Base-by-base conservation (phyloP, 106 monocot species). In the Phalaenopsis aphrodite region DNA sequence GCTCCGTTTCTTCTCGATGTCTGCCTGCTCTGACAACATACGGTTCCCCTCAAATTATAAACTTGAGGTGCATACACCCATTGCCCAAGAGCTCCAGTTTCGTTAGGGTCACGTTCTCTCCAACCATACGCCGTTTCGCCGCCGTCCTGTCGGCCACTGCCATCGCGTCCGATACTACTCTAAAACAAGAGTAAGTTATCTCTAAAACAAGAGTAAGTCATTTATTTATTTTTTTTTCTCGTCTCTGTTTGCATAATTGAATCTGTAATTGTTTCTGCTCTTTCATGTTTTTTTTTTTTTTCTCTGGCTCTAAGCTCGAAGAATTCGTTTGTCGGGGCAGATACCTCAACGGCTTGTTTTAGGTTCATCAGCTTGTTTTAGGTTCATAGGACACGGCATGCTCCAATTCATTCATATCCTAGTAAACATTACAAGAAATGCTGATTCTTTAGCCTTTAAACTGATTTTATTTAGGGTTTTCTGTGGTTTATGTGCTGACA, bases 151-250 rank as follows among this genome's bases (percentile, higher is more conserved):
- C 24, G 76, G 76, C 76, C 46, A 30, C 49, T 30, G 76, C 49
- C 49, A 30, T 52, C 9, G 76, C 46, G 8, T 52, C 49, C 2
- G 76, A 76, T 24, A 76, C 30, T 21, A 76, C 14, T 21, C 24
- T 52, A 21, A 11, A 76, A 8, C 76, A 76, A 24, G 76, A 30
- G 76, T 76, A 12, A 76, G 52, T 52, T 76, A 49, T 76, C 18
- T 76, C 45, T 16, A 21, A 10, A 76, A 7, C 76, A 76, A 24
- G 76, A 30, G 76, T 76, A 11, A 76, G 49, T 49, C n/a, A n/a
- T 30, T 30, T 30, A 30, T 75, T 48, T 23, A 1, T 24, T 45
- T 74, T 19, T n/a, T 74, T 17, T 18, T 74, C 17, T 3, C 69
- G 8, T 5, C 21, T 68, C 36, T 68, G 11, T 36, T 37, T 66